Evolutionary conservation across 352 stramenopile species (phyloP), one percentile per base, ranked within the genome.

Genomic region (Phytophthora palmivora): DNA sequence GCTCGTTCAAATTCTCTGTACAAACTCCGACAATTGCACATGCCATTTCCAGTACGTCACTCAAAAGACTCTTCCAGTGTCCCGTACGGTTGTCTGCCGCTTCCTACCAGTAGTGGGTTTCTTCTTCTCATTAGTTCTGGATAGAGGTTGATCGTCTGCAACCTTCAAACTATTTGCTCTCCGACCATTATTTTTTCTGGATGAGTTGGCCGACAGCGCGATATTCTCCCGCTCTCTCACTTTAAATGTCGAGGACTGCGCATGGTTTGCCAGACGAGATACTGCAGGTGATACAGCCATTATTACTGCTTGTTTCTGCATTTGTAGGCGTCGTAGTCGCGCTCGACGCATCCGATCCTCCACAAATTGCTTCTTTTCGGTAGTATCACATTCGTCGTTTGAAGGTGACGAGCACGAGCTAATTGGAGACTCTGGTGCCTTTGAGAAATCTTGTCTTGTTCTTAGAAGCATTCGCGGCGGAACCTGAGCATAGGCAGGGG

Each of bases 381-480:
- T 39, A 3, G 36, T 57, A 24, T 64, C 51, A 34, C 45, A 63
- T 7, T 70, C 59, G 32, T 74, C 53, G 4, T 72, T 67, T 10
- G 70, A 85, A 16, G 74, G 50, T 19, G 62, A 80, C 3, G 70
- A 71, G 15, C 46, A 67, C 9, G 72, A 84, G 19, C 53, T 82
- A 26, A 60, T 58, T 1, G 62, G 51, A 19, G 69, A 73, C 3
- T 55, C 34, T 16, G 24, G 24, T 18, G 46, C 39, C 0, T 16
- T 15, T 34, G n/a, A 33, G 46, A 54, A 54, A n/a, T 34, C 21
- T 37, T 21, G 21, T 8, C 47, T 48, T 10, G 22, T 6, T 42
- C 58, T 33, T 24, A 44, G 47, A 32, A 58, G 8, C 34, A 47
- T 30, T 32, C 34, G 58, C 42, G 58, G 18, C 7, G 45, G 47